These are phyloP conservation scores for Elaeagnus macrophylla DNA, from an alignment of 306 rosid species.

Conservation along the genomic window DNA sequence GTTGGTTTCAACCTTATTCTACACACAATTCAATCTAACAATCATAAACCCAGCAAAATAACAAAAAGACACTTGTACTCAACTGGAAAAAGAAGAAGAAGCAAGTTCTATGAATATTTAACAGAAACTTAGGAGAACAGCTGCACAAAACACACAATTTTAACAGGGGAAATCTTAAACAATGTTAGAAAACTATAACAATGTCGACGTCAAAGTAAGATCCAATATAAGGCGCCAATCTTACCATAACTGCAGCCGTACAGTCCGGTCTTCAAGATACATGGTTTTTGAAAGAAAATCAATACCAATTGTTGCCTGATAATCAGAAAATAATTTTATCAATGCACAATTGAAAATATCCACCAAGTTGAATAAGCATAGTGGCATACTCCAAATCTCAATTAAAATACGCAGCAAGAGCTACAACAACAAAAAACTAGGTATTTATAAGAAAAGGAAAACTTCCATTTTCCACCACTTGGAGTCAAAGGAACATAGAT, in stretches of 20 bases:
- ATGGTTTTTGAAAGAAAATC: slow-evolving; percentile 53
- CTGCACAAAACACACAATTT: background rate
- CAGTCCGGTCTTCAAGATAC: slow-evolving; percentile 59
- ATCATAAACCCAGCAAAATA: background rate
- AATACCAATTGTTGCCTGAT: slow-evolving; percentile 52
- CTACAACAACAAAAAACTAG: too few relatives aligned
- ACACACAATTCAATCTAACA: too few relatives aligned
- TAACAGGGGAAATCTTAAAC: background rate
- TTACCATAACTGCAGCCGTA: slow-evolving; percentile 49
- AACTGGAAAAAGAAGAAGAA: too few relatives aligned
- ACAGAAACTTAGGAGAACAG: too few relatives aligned
- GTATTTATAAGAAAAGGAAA: too few relatives aligned
- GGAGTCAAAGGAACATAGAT: too few relatives aligned
- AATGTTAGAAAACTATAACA: background rate
- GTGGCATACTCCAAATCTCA: too few relatives aligned
- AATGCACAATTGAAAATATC: background rate
- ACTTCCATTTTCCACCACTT: too few relatives aligned
- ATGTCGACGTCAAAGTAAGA: too few relatives aligned
- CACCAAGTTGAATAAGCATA: background rate
- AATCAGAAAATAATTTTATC: background rate
- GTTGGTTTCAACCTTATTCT: background rate
- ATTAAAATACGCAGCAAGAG: too few relatives aligned
- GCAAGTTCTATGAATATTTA: too few relatives aligned
- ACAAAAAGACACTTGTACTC: background rate
- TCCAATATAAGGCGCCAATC: slow-evolving; percentile 6